Percentiles rank a stretch among this genome's conserved stretches.
Conservation (phyloP, 1,139 yeast species). For the Zhuliangozyma blackwelliae region DNA sequence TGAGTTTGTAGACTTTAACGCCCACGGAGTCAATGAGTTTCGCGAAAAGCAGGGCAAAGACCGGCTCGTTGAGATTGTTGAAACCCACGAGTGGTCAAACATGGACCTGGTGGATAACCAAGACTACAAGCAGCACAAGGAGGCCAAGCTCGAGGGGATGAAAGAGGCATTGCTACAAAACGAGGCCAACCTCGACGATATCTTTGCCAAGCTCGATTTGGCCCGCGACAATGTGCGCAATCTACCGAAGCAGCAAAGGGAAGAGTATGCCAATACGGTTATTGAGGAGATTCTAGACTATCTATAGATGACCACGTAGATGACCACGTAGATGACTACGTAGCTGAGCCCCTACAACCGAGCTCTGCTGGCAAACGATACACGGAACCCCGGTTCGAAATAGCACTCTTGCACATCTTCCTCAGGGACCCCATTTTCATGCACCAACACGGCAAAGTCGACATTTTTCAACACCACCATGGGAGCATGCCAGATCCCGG, state of each 20-base stretch:
- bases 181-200: conserved; percentile 21
- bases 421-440: conserved; percentile 73
- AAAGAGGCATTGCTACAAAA: conserved; percentile 19
- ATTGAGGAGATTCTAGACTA: conserved; percentile 37
- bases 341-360: conserved; percentile 11
- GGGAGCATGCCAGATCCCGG: conserved; percentile 78
- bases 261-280: conserved; percentile 28
- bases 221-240: conserved; percentile 26
- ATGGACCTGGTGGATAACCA: conserved; percentile 12
- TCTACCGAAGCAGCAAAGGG: conserved; percentile 22
- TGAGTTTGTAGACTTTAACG: conserved; percentile 25
- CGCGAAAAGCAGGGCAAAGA: conserved; percentile 25
- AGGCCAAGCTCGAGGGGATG: conserved; percentile 24
- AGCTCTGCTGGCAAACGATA: conserved; percentile 11
- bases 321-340: conserved; percentile 11
- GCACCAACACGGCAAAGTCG: conserved; percentile 82
- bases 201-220: conserved; percentile 25
- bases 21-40: conserved; percentile 22
- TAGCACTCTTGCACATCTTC: conserved; percentile 83
- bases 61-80: conserved; percentile 32
- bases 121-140: conserved; percentile 17
- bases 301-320: conserved; percentile 19
- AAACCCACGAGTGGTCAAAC: conserved; percentile 39
- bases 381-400: conserved; percentile 54
- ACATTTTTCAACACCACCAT: conserved; percentile 72